Evolutionary conservation across 75 land plant genomes (phyloP), one percentile per base, ranked within the genome.

Genomic region (Selaginella tamariscina): DNA sequence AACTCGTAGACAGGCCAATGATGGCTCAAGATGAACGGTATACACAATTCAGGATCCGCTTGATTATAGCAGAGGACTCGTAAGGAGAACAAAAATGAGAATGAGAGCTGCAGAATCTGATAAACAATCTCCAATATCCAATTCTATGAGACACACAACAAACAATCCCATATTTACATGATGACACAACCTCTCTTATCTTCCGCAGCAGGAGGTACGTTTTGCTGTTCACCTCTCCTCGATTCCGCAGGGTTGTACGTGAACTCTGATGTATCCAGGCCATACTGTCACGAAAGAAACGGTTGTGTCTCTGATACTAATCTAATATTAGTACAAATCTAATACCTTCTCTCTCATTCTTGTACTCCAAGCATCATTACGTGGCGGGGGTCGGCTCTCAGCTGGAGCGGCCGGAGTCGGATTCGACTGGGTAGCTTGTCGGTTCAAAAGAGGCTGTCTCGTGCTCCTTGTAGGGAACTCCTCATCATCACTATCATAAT

Each of bases 401-500:
- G 86, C 74, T 2, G 68, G 79, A 33, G 82, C 75, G 30, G 85
- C 33, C 56, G 67, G 71, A 23, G 49, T 39, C 15, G 49, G 11
- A 39, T 39, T 39, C 49, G 49, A 39, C 49, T 39, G 49, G 62
- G 69, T 49, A 15, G 75, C 74, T 33, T 78, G 84, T 56, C 90
- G 80, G 62, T 74, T 82, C 32, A 94, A 49, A 69, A 93, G 64
- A 74, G 99, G 97, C 60, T 87, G 92, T 13, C 92, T 78, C 13
- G 80, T 60, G 49, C 15, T 39, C 15, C 49, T 39, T 15, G 84
- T 70, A 30, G 54, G 60, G 32, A 82, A 68, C 56, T 70, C 79
- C 56, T 70, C 79, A 72, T 91, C 99, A 65, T 95, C 99, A 80
- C 97, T 95, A 68, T 94, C 98, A 80, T 95, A 91, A 2, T 84